Evolutionary conservation across 805 yeast genomes (phyloP).

Genomic region (Lachancea sp.): DNA sequence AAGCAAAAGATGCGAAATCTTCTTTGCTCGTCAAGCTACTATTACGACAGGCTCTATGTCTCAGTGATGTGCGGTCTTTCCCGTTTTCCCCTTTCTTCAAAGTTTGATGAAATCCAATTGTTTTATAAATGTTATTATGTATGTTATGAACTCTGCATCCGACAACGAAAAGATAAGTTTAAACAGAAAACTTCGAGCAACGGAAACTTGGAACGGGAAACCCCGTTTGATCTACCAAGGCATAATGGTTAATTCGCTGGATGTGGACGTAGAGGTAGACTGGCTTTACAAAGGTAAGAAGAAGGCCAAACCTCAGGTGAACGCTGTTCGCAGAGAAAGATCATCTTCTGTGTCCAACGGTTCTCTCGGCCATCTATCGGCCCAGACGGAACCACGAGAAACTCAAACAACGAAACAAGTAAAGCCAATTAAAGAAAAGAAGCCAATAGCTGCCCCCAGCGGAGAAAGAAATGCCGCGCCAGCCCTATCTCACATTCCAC

Average conservation of each 20-base stretch:
- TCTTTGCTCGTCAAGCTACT: too few relatives aligned
- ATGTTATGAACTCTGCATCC: too few relatives aligned
- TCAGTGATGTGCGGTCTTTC: too few relatives aligned
- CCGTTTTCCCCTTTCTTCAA: too few relatives aligned
- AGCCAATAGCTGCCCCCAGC: too few relatives aligned
- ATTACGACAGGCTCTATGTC: too few relatives aligned
- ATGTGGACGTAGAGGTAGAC: constrained; percentile 62
- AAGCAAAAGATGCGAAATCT: too few relatives aligned
- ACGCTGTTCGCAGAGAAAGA: constrained; percentile 3
- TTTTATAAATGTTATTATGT: too few relatives aligned
- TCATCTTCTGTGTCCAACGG: constrained; percentile 10
- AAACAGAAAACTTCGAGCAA: too few relatives aligned
- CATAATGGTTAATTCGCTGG: constrained; percentile 13
- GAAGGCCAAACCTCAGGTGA: constrained; percentile 5
- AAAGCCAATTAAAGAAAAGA: neutral
- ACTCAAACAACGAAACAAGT: neutral
- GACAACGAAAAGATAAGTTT: too few relatives aligned
- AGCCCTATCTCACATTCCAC: constrained; percentile 4
- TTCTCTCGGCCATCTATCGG: constrained; percentile 6
- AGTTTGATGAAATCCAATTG: too few relatives aligned
- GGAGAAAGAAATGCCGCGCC: too few relatives aligned
- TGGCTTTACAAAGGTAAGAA: constrained; percentile 75
- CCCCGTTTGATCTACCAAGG: neutral
- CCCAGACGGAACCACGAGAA: constrained; percentile 2
- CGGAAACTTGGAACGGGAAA: neutral